A percentile compares a stretch with the other conserved stretches of the same genome.
These are phyloP conservation scores for Chaetoceros tenuissimus DNA, from an alignment of 108 stramenopile species.

Conservation along the genomic window DNA sequence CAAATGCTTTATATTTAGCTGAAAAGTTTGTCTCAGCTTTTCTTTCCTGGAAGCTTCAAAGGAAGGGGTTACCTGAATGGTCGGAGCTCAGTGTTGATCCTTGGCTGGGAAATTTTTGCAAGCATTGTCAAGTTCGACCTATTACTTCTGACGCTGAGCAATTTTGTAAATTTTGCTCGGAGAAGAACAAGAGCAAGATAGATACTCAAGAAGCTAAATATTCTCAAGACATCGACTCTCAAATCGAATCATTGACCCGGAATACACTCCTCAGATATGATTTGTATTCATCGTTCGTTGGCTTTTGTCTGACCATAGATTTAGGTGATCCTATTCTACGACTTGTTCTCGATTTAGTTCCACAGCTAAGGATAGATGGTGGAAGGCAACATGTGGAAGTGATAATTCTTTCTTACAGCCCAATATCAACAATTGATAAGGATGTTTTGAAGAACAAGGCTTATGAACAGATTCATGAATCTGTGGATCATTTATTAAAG, in stretches of 20 bases:
- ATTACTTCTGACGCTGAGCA: too few relatives aligned
- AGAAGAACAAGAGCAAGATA: background rate
- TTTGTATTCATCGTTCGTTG: slow-evolving; percentile 25
- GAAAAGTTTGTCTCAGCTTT: too few relatives aligned
- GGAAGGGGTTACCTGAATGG: too few relatives aligned
- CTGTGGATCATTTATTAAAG: background rate
- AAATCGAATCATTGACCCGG: too few relatives aligned
- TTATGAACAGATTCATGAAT: background rate
- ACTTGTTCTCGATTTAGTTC: background rate
- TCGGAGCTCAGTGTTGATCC: too few relatives aligned
- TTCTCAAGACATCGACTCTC: too few relatives aligned
- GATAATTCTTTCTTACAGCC: slow-evolving; percentile 29
- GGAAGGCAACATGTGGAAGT: slow-evolving; percentile 19
- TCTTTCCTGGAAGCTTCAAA: too few relatives aligned
- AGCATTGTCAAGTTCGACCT: too few relatives aligned
- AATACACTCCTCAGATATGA: slow-evolving; percentile 21
- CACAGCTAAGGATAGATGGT: slow-evolving; percentile 2
- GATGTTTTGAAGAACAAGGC: background rate
- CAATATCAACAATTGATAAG: slow-evolving; percentile 4
- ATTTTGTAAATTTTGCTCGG: too few relatives aligned
- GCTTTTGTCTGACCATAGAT: slow-evolving; percentile 24
- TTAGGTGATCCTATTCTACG: slow-evolving; percentile 28
- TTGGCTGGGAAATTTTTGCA: too few relatives aligned
- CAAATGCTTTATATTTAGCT: too few relatives aligned
- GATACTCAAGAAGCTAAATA: too few relatives aligned